Conservation (phyloP, 495 filamentous ascomycete species). For the Penicillium coffeae region DNA sequence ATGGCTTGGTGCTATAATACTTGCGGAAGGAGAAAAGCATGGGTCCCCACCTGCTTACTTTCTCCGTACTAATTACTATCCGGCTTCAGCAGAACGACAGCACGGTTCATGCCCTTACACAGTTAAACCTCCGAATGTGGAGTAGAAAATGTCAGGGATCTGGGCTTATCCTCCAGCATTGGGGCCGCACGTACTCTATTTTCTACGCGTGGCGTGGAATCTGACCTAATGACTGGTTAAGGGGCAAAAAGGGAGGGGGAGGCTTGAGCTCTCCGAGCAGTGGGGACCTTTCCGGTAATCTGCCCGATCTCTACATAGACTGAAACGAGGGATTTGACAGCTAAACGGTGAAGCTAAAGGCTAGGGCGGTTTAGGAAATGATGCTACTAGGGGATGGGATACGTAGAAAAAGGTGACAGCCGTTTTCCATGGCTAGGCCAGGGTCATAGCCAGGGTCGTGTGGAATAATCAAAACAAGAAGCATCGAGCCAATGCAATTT, state of each 20-base stretch:
- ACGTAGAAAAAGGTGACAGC: neutral
- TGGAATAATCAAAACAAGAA: neutral
- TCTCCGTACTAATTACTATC: neutral
- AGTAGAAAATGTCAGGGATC: slow-evolving; percentile 19
- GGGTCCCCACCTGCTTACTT: neutral
- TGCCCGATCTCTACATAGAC: slow-evolving; percentile 34
- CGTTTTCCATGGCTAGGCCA: too few species aligned
- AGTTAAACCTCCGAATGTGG: slow-evolving; percentile 25
- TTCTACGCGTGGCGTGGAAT: slow-evolving; percentile 8
- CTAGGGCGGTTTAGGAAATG: neutral
- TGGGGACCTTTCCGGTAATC: slow-evolving; percentile 32
- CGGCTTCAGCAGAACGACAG: slow-evolving; percentile 6
- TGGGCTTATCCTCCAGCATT: slow-evolving; percentile 4
- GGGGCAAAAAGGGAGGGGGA: slow-evolving; percentile 10
- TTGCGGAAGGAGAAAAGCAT: neutral
- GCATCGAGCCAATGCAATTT: neutral
- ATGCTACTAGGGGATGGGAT: neutral
- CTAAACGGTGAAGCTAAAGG: slow-evolving; percentile 10
- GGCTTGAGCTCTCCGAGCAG: slow-evolving; percentile 20
- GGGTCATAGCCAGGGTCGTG: too few species aligned
- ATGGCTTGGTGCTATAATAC: too few species aligned
- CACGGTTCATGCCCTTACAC: slow-evolving; percentile 22
- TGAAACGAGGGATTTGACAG: slow-evolving; percentile 32
- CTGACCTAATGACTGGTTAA: slow-evolving; percentile 1
- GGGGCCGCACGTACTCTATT: slow-evolving; percentile 7